Conservation (phyloP, 257 asterid genomes). For the Salvia splendens region DNA sequence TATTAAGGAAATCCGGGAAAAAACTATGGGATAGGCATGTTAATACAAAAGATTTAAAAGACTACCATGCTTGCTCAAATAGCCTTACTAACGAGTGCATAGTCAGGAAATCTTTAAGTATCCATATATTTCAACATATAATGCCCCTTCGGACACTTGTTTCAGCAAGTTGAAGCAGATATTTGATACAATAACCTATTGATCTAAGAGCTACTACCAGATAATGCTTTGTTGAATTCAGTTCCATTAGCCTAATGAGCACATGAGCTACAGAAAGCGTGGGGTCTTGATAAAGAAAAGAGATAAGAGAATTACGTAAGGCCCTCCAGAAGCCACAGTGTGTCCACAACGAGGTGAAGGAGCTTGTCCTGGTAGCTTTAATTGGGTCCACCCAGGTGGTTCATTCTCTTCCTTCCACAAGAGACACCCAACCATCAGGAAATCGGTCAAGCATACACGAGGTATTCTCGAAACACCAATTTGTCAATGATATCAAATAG, state of each 20-base stretch:
- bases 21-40: constrained; percentile 6
- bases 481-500: constrained; percentile 15
- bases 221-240: background rate
- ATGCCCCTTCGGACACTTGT: constrained; percentile 3
- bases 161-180: constrained; percentile 18
- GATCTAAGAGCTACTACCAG: too few relatives aligned
- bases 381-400: constrained; percentile 96
- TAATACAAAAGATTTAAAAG: constrained; percentile 1
- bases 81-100: background rate
- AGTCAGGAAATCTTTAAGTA: constrained; percentile 1
- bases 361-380: constrained; percentile 99
- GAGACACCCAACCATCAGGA: constrained; percentile 38
- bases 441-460: constrained; percentile 15
- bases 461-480: background rate
- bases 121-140: background rate
- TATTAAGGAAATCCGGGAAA: background rate
- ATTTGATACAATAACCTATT: background rate
- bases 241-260: constrained; percentile 2
- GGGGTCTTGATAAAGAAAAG: constrained; percentile 16
- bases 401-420: constrained; percentile 97
- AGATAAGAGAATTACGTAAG: constrained; percentile 53
- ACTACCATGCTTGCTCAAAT: background rate
- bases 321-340: constrained; percentile 95
- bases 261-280: constrained; percentile 1
- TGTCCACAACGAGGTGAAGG: constrained; percentile 98